Conservation (phyloP, 495 filamentous ascomycete species). For the Penicillium arizonense region DNA sequence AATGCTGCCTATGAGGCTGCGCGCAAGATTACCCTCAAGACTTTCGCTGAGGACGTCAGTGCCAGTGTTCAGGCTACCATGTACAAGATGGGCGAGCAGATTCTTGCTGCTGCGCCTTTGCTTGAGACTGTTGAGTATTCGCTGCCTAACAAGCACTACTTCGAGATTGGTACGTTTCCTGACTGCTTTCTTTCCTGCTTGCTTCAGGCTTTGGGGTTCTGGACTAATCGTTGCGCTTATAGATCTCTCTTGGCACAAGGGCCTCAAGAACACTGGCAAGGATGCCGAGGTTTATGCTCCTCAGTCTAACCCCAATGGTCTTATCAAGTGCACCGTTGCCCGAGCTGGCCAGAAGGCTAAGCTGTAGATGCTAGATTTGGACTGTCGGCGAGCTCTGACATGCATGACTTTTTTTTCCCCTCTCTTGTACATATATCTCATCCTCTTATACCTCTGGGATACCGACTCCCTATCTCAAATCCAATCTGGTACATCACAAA, state of each 20-base stretch:
- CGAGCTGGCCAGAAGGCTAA: constrained; percentile 50
- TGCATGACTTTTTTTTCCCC: constrained; percentile 3
- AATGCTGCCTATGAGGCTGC: constrained; percentile 74
- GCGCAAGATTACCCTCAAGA: constrained; percentile 79
- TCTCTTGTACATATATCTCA: constrained; percentile 26
- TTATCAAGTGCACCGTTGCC: constrained; percentile 92
- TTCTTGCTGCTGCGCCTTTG: constrained; percentile 70
- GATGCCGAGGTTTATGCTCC: constrained; percentile 95
- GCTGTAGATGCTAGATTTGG: constrained; percentile 26
- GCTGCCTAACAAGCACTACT: constrained; percentile 98
- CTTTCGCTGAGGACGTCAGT: constrained; percentile 87
- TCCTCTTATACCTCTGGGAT: constrained; percentile 23
- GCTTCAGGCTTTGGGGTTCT: neutral
- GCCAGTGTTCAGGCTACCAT: constrained; percentile 95
- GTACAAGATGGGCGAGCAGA: constrained; percentile 96
- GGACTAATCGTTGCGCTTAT: constrained; percentile 20
- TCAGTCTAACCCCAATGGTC: constrained; percentile 87
- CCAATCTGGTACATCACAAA: neutral
- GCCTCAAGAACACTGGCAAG: constrained; percentile 92
- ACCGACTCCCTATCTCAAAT: neutral
- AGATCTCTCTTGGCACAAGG: constrained; percentile 98
- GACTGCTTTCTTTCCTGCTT: neutral
- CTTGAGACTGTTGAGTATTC: constrained; percentile 75
- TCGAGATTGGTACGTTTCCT: constrained; percentile 75
- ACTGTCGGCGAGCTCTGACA: constrained; percentile 1